Conservation (phyloP, 139 green algal species). For the Volvox reticuliferus region DNA sequence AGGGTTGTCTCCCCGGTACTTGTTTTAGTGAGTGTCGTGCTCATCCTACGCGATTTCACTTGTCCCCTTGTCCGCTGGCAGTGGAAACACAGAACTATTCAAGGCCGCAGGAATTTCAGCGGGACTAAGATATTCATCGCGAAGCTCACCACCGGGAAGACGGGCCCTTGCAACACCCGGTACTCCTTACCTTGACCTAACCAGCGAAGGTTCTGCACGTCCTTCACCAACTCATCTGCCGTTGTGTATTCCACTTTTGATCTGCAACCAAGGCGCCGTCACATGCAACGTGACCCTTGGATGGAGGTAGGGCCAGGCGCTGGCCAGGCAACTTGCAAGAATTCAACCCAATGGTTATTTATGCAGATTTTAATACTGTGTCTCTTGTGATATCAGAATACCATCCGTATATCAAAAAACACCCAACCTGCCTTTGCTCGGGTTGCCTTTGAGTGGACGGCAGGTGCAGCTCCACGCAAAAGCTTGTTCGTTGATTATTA, state of each 20-base stretch:
- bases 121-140: too few species aligned
- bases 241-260: conserved; percentile 21
- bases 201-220: conserved; percentile 50
- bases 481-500: not conserved
- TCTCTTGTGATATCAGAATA: not conserved
- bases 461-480: not conserved
- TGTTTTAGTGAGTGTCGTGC: too few species aligned
- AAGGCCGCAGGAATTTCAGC: too few species aligned
- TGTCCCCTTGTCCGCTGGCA: too few species aligned
- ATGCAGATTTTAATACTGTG: not conserved
- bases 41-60: too few species aligned
- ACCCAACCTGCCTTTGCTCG: not conserved
- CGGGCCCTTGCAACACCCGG: not conserved
- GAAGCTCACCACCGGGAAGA: not conserved
- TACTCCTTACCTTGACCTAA: conserved; percentile 46
- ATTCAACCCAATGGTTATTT: not conserved
- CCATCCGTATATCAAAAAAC: too few species aligned
- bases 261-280: not conserved
- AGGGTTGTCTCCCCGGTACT: too few species aligned
- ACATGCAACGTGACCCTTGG: too few species aligned
- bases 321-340: not conserved
- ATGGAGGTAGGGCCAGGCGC: not conserved
- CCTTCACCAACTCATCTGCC: conserved; percentile 19
- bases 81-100: too few species aligned
- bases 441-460: not conserved